A percentile compares a stretch with the other conserved stretches of the same genome.
Evolutionary conservation across 78 protist genomes (phyloP).

Genomic region (Emiliania huxleyi): DNA sequence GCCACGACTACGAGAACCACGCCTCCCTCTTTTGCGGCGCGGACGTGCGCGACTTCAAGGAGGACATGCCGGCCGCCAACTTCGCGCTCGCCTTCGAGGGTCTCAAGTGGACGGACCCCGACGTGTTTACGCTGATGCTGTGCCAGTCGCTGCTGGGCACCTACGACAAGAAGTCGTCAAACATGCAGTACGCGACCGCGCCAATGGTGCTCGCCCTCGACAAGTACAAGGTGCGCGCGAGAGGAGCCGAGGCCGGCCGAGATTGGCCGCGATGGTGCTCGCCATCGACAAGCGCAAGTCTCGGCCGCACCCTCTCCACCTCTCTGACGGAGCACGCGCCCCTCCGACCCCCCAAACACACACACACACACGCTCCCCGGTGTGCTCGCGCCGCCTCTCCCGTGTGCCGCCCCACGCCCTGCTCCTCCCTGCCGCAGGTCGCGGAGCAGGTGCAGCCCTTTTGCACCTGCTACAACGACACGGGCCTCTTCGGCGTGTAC

Average conservation of each 20-base stretch:
- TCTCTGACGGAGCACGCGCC: too few relatives aligned
- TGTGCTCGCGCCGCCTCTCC: too few relatives aligned
- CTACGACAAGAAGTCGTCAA: background rate
- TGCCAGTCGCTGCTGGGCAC: background rate
- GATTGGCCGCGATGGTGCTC: too few relatives aligned
- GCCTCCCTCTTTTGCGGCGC: conserved; percentile 59
- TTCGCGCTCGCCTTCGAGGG: conserved; percentile 73
- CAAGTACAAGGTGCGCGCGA: conserved; percentile 54
- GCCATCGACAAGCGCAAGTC: too few relatives aligned
- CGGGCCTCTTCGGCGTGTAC: conserved; percentile 90
- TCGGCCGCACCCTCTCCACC: too few relatives aligned
- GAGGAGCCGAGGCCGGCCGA: too few relatives aligned
- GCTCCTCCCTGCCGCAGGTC: too few relatives aligned
- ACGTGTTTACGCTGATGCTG: conserved; percentile 57
- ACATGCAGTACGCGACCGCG: too few relatives aligned
- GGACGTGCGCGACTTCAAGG: conserved; percentile 55
- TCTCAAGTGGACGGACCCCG: conserved; percentile 71
- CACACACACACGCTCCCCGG: too few relatives aligned
- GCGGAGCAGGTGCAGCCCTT: conserved; percentile 82
- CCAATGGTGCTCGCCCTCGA: background rate
- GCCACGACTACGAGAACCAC: background rate
- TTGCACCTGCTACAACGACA: conserved; percentile 90
- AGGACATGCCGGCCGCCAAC: conserved; percentile 57
- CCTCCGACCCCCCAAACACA: too few relatives aligned
- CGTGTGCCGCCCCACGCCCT: too few relatives aligned